Evolutionary conservation across 2,329 filamentous ascomycete species (phyloP), one percentile per base, ranked within the genome.

Genomic region (Neofusicoccum umdonicola): DNA sequence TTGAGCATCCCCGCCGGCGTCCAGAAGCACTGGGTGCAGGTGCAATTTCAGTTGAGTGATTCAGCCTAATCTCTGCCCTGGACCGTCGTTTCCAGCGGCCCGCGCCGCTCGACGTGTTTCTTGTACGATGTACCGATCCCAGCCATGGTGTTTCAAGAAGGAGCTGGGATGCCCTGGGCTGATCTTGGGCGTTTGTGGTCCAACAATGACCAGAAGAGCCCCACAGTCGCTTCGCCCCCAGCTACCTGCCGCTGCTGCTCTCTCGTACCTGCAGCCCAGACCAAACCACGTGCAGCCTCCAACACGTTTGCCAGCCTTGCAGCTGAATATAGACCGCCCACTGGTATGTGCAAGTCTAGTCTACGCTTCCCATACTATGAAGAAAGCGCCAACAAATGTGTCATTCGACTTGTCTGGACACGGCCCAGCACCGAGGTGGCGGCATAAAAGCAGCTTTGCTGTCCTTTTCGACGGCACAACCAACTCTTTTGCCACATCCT

Each of bases 221-320:
- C 47, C 19, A n/a, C 15, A 11, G 19, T 41, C n/a, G 19, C 22
- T 11, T 19, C 15, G 41, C 42, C 42, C 56, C 42, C 56, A 37
- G 31, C 54, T 19, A 19, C 8, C 4, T 47, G 27, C 22, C 8
- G 19, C 22, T 22, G 22, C 27, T 34, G 8, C 13, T 31, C 17
- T 34, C 41, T 34, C 54, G 54, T 44, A 31, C 54, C 42, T 22
- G 37, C 52, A 37, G 54, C 8, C 31, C 7, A 39, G 9, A 22
- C 42, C 15, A 15, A 35, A 19, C 42, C 41, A 34, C 17, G 17
- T 42, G 17, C 22, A 12, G 8, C 19, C 7, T 17, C 42, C 56
- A 60, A 60, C 56, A 47, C 41, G 56, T 60, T 60, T 60, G 56
- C 52, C 12, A 27, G 12, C 52, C 52, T 13, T 13, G 35, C 3